Conservation (phyloP, 192 early-diverging fungal species). For the Coemansia javaensis region DNA sequence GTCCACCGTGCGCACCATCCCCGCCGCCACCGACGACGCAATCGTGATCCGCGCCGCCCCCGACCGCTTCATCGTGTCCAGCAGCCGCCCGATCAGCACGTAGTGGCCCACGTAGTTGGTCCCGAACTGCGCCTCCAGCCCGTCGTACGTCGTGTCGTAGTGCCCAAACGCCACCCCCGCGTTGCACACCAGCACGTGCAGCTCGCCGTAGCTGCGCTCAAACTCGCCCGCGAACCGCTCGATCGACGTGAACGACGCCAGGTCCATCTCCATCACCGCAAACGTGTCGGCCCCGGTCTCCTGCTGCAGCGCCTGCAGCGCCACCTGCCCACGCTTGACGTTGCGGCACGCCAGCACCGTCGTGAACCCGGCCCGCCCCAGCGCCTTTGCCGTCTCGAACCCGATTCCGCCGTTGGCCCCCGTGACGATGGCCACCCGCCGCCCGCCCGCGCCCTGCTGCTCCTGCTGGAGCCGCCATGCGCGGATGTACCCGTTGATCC, state of each 20-base stretch:
- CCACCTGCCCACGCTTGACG: slow-evolving; percentile 20
- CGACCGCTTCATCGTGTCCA: slow-evolving; percentile 39
- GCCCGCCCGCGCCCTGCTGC: neutral
- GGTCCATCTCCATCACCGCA: slow-evolving; percentile 48
- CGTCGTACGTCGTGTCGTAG: slow-evolving; percentile 57
- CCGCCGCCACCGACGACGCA: slow-evolving; percentile 48
- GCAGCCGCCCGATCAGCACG: slow-evolving; percentile 40
- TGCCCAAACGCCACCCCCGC: slow-evolving; percentile 59
- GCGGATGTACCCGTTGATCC: slow-evolving; percentile 29
- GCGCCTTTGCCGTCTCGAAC: slow-evolving; percentile 53
- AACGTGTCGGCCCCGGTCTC: slow-evolving; percentile 22
- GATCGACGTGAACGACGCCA: slow-evolving; percentile 51
- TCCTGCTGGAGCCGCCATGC: slow-evolving; percentile 16
- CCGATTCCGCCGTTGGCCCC: slow-evolving; percentile 62
- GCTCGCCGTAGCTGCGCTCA: slow-evolving; percentile 1
- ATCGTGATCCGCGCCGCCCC: slow-evolving; percentile 48
- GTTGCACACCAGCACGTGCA: slow-evolving; percentile 51
- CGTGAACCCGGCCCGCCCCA: slow-evolving; percentile 53
- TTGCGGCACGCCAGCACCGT: slow-evolving; percentile 49
- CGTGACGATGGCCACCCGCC: slow-evolving; percentile 37
- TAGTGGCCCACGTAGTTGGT: slow-evolving; percentile 62
- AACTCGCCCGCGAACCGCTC: slow-evolving; percentile 39
- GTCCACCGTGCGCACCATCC: slow-evolving; percentile 40
- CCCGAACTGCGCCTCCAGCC: slow-evolving; percentile 61
- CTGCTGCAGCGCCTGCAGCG: slow-evolving; percentile 6